Percentiles rank a stretch among this genome's conserved stretches.
Conservation (phyloP, 1,139 yeast species). For the Yamadazyma sp. region DNA sequence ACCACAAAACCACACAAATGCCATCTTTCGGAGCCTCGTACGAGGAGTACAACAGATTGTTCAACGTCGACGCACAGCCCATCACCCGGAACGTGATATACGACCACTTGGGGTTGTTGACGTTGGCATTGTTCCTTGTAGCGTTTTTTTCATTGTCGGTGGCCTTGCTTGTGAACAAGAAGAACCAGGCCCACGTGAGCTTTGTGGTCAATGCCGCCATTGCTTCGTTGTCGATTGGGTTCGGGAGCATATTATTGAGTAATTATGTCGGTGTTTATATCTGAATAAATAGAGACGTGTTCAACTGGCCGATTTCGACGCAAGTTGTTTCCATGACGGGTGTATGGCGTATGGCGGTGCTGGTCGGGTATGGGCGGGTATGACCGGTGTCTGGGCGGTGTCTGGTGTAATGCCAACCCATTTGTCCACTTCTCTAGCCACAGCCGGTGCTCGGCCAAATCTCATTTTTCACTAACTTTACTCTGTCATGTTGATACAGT, state of each 20-base stretch:
- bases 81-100: constrained; percentile 20
- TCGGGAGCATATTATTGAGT: constrained; percentile 37
- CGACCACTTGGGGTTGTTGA: constrained; percentile 18
- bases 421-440: too few relatives aligned
- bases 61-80: constrained; percentile 24
- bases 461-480: constrained; percentile 1
- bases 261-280: constrained; percentile 48
- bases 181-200: constrained; percentile 26
- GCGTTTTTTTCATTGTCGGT: constrained; percentile 39
- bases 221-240: constrained; percentile 42
- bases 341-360: too few relatives aligned
- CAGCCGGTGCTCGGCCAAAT: background rate
- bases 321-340: too few relatives aligned
- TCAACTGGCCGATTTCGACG: too few relatives aligned
- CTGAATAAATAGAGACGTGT: constrained; percentile 12
- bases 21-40: constrained; percentile 29
- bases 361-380: background rate
- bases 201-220: constrained; percentile 32
- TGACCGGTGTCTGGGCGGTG: too few relatives aligned
- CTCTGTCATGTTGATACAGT: constrained; percentile 1
- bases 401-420: too few relatives aligned
- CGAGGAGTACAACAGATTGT: constrained; percentile 28
- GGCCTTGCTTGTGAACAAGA: constrained; percentile 37
- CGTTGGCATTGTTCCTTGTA: constrained; percentile 23
- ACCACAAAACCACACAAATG: background rate